Evolutionary conservation across 306 rosid species (phyloP).

Genomic region (Trifolium fragiferum): DNA sequence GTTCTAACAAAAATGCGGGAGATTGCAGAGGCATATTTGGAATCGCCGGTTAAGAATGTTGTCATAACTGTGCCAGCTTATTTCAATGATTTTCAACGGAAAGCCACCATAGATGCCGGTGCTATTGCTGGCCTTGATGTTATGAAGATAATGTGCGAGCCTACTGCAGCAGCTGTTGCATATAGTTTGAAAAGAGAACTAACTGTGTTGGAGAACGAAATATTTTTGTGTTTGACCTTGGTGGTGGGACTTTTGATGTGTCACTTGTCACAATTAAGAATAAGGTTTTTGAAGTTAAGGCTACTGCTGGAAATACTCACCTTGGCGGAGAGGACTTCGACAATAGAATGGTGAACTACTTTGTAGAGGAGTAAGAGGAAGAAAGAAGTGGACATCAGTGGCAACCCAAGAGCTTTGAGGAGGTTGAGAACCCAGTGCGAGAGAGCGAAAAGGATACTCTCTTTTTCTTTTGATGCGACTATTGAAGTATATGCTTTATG

Average conservation of each 20-base stretch:
- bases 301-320: neutral
- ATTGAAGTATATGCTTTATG: neutral
- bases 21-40: neutral
- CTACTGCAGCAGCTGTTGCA: neutral
- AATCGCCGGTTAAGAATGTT: neutral
- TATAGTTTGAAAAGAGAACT: neutral
- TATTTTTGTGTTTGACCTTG: neutral
- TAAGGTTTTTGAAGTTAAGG: neutral
- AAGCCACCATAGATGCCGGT: neutral
- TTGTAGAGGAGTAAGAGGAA: neutral
- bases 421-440: neutral
- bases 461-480: neutral
- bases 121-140: neutral
- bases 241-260: neutral
- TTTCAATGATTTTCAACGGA: neutral
- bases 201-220: neutral
- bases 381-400: neutral
- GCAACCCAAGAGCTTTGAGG: neutral
- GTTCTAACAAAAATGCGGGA: neutral
- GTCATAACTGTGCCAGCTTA: neutral
- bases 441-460: neutral
- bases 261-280: neutral
- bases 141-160: neutral
- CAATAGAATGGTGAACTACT: neutral
- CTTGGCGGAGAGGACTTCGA: neutral